Evolutionary conservation across 2,329 filamentous ascomycete species (phyloP).

Genomic region (Penicillium sp.): DNA sequence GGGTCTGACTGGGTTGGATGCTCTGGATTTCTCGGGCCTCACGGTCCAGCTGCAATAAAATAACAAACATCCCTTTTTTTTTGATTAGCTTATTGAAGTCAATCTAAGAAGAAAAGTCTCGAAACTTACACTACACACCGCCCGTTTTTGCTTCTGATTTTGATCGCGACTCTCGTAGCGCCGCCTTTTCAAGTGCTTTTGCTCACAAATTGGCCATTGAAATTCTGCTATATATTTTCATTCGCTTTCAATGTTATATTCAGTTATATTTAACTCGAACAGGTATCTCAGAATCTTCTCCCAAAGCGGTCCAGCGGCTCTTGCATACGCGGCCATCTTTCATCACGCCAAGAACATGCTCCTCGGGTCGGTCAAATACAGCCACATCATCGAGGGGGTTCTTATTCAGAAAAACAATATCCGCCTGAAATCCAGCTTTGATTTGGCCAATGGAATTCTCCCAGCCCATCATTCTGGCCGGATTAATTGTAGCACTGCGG

Average conservation of each 20-base stretch:
- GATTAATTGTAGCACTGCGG: slow-evolving; percentile 57
- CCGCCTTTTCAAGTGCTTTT: no score
- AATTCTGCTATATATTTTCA: no score
- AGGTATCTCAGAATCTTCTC: slow-evolving; percentile 26
- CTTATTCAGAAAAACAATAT: slow-evolving; percentile 55
- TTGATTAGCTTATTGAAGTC: no score
- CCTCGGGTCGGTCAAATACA: slow-evolving; percentile 53
- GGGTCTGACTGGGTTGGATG: slow-evolving; percentile 33
- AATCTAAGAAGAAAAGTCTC: no score
- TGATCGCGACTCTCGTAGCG: no score
- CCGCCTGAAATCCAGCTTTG: slow-evolving; percentile 55
- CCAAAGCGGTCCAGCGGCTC: slow-evolving; percentile 32
- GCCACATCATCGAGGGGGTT: slow-evolving; percentile 61
- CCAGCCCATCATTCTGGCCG: slow-evolving; percentile 54
- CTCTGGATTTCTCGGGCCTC: slow-evolving; percentile 26
- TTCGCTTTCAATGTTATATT: no score
- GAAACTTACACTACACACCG: no score
- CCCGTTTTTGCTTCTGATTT: no score
- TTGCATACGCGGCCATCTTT: slow-evolving; percentile 58
- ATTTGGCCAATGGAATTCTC: slow-evolving; percentile 55
- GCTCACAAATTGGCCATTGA: no score
- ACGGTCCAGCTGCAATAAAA: slow-evolving; percentile 8
- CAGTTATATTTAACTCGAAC: slow-evolving; percentile 22
- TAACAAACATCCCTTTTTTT: no score
- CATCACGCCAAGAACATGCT: slow-evolving; percentile 55